phyloP scores from a whole-genome alignment of 2,329 filamentous ascomycete species.

The Ciborinia camelliae region DNA sequence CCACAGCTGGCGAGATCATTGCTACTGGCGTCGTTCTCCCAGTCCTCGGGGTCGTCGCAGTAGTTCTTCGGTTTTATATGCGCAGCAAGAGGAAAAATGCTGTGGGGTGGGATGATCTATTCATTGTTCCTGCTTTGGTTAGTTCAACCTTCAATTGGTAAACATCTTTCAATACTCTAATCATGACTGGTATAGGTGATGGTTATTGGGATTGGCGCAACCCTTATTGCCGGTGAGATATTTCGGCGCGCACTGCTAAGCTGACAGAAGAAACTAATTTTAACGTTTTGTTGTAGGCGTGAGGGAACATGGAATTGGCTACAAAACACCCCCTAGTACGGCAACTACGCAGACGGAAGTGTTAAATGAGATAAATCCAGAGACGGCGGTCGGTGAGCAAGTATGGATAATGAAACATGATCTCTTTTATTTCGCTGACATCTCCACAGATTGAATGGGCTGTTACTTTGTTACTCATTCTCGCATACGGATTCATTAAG shows the following conservation, averaged over 20 bases:
- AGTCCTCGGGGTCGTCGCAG: conserved; percentile 3
- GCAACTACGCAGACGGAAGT: too few relatives aligned
- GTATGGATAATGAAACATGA: too few relatives aligned
- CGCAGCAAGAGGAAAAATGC: conserved; percentile 9
- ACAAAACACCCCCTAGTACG: too few relatives aligned
- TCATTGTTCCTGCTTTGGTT: conserved; percentile 18
- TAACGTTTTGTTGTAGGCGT: too few relatives aligned
- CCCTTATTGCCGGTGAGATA: too few relatives aligned
- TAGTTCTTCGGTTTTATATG: conserved; percentile 15
- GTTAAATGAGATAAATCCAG: not conserved
- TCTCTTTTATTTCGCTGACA: too few relatives aligned
- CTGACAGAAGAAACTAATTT: too few relatives aligned
- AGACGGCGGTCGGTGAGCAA: not conserved
- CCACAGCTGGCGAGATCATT: conserved; percentile 12
- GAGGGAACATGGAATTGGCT: too few relatives aligned
- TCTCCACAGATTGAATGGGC: conserved; percentile 7
- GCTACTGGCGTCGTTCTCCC: conserved; percentile 16
- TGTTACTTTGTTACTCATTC: conserved; percentile 10
- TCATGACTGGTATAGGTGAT: too few relatives aligned
- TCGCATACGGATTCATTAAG: conserved; percentile 19
- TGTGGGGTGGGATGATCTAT: conserved; percentile 13
- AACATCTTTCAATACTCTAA: not conserved
- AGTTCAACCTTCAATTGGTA: not conserved
- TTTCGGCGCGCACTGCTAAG: too few relatives aligned
- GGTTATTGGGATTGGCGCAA: too few relatives aligned